These are phyloP conservation scores for Botrytis aclada DNA, from an alignment of 2,329 filamentous ascomycete genomes.

Conservation along the genomic window DNA sequence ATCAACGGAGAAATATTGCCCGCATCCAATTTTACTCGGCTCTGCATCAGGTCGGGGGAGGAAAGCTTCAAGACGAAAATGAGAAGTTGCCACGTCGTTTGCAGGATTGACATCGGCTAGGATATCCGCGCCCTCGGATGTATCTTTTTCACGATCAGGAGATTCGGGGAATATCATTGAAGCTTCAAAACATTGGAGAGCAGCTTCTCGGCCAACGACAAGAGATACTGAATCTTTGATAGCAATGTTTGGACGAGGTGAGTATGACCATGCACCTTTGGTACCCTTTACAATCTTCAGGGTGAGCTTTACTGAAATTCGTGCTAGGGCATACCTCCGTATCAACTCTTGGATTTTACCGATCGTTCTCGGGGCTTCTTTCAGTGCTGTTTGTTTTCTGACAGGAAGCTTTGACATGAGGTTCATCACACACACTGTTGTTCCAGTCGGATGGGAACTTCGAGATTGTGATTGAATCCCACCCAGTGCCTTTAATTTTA, in stretches of 20 bases:
- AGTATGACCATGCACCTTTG: constrained; percentile 59
- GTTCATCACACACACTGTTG: constrained; percentile 58
- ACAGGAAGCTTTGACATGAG: constrained; percentile 63
- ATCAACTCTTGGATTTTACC: constrained; percentile 58
- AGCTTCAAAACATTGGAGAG: constrained; percentile 51
- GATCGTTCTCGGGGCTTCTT: constrained; percentile 55
- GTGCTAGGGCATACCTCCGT: constrained; percentile 62
- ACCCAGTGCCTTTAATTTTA: constrained; percentile 44
- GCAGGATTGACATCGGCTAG: not conserved
- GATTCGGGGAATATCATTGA: constrained; percentile 28
- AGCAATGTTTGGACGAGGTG: constrained; percentile 49
- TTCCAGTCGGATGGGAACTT: constrained; percentile 60
- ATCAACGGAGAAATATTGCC: constrained; percentile 66
- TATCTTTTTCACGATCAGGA: not conserved
- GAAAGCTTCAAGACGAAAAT: constrained; percentile 54
- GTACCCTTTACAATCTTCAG: constrained; percentile 55
- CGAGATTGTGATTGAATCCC: constrained; percentile 42
- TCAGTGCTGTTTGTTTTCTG: constrained; percentile 55
- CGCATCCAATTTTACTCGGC: constrained; percentile 44
- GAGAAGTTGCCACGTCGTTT: not conserved
- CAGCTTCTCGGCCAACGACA: constrained; percentile 56
- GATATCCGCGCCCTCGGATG: not conserved
- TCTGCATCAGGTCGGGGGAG: constrained; percentile 53
- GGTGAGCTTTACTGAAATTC: constrained; percentile 58
- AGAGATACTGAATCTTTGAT: constrained; percentile 60